Evolutionary conservation across 2,329 filamentous ascomycete genomes (phyloP).

Genomic region (Diplodia intermedia): DNA sequence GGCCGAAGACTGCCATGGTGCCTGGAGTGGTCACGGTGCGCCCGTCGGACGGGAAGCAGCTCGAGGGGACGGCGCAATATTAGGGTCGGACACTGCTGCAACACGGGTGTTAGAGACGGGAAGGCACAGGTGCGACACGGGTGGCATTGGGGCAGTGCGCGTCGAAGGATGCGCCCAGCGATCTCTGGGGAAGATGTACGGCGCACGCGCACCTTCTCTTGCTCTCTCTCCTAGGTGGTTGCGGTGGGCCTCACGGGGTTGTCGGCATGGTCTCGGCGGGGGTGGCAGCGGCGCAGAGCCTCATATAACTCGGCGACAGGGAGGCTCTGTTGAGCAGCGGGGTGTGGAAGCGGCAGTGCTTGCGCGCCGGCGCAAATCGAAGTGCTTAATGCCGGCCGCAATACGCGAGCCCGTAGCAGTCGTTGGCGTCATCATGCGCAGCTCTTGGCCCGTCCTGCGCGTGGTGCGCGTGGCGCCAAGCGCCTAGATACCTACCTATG

Average conservation of each 20-base stretch:
- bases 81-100: not conserved
- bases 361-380: constrained; percentile 10
- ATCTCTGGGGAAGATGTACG: not conserved
- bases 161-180: constrained; percentile 4
- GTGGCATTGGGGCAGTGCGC: constrained; percentile 5
- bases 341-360: not conserved
- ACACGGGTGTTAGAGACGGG: not conserved
- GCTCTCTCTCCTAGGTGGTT: not conserved
- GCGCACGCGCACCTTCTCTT: not conserved
- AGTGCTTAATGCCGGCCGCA: constrained; percentile 1
- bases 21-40: not conserved
- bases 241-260: not conserved
- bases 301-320: not conserved
- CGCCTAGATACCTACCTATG: too few relatives aligned
- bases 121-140: not conserved
- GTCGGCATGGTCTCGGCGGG: constrained; percentile 16
- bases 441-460: constrained; percentile 12
- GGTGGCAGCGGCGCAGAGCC: not conserved
- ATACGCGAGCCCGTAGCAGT: not conserved
- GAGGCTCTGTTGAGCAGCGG: too few relatives aligned
- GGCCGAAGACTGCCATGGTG: constrained; percentile 52
- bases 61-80: not conserved
- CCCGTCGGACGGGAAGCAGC: not conserved
- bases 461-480: constrained; percentile 27
- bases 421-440: constrained; percentile 19